Base-by-base conservation (phyloP, 768 basidiomycete species). In the Lactarius hatsudake region DNA sequence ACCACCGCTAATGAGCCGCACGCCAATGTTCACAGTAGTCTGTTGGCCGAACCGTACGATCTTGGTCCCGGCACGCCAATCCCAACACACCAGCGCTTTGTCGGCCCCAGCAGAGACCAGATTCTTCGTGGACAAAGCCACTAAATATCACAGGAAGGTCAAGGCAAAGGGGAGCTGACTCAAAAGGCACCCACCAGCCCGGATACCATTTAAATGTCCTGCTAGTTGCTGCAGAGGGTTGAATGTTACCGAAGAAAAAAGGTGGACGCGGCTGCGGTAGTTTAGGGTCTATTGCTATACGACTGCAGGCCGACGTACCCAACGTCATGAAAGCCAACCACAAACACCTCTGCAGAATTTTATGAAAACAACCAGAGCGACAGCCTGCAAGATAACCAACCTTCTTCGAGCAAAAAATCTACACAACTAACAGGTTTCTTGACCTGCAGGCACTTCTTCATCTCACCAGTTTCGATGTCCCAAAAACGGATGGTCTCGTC, bases 401-500 rank as follows among this genome's bases (percentile, higher is more conserved):
- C 89, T 78, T 93, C 91, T 62, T 93, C 89, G 1, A 86, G 84
- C 69, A 92, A 78, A 75, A 91, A 95, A 74, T 95, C 93, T 51
- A 96, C 86, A 76, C 94, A 94, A 68, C 92, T 92, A 40, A 96
- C 92, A 1, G 93, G 90, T 72, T 94, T 95, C 80, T 94, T 94
- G 13, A 93, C 92, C 64, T 85, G 82, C 54, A 94, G 73, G 71
- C 90, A 92, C 72, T 89, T 91, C 77, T 88, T 88, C 78, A 84
- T 78, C 71, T 84, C 83, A 5, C 83, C 86, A 0, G 82, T 84
- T 62, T 81, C 82, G 26, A 96, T 83, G 74, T 95, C 91, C 94
- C 94, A 96, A 77, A 96, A 92, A 15, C 94, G 83, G 67, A 96
- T 95, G 1, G 91, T 93, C 76, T 94, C 94, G 64, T 96, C 94